Conservation (phyloP, 352 stramenopile genomes). For the Globisporangium nodosum region DNA sequence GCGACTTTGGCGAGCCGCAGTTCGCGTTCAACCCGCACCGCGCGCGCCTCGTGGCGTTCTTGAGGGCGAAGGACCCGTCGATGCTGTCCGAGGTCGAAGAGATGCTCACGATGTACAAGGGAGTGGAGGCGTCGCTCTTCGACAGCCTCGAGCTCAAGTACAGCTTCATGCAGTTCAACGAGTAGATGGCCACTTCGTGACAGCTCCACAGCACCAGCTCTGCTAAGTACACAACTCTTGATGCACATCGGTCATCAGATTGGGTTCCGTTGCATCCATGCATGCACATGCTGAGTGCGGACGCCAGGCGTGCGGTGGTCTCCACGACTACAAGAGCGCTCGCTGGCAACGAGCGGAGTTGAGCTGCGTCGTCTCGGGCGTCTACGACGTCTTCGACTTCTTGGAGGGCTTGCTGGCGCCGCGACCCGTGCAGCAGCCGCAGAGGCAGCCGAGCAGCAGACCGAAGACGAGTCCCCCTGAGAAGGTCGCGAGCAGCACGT, state of each 20-base stretch:
- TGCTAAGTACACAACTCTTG: neutral
- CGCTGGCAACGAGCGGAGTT: neutral
- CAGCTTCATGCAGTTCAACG: conserved; percentile 62
- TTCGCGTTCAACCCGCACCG: conserved; percentile 33
- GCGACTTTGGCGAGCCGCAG: neutral
- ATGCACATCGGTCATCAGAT: neutral
- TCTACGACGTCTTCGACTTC: conserved; percentile 62
- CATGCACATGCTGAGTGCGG: too few relatives aligned
- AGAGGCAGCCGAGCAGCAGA: conserved; percentile 61
- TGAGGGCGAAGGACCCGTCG: conserved; percentile 55
- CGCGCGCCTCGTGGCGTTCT: conserved; percentile 50
- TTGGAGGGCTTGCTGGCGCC: conserved; percentile 16
- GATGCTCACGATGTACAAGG: conserved; percentile 69
- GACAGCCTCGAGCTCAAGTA: conserved; percentile 84
- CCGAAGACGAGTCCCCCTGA: conserved; percentile 57
- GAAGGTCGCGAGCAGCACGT: conserved; percentile 74
- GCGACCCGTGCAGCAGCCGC: conserved; percentile 62
- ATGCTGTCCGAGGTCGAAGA: conserved; percentile 65
- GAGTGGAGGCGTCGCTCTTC: conserved; percentile 70
- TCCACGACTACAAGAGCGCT: neutral
- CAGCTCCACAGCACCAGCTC: neutral
- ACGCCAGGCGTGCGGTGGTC: too few relatives aligned
- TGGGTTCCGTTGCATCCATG: too few relatives aligned
- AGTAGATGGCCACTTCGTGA: neutral
- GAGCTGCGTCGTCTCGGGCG: neutral